phyloP scores from a whole-genome alignment of 495 filamentous ascomycete genomes.

The Halenospora varia region DNA sequence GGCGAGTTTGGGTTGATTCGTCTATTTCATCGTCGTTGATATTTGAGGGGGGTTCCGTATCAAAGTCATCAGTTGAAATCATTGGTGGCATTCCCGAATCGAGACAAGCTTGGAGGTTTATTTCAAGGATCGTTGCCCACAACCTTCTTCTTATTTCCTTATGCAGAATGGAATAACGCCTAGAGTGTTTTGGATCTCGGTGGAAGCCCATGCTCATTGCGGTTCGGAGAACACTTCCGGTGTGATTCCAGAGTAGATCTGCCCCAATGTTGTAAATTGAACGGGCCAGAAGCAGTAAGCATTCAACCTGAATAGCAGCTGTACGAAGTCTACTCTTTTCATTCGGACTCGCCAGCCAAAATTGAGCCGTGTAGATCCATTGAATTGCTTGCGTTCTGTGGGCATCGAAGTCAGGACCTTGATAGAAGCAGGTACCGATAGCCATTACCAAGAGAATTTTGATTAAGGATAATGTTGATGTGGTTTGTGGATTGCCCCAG shows the following conservation, averaged over 20 bases:
- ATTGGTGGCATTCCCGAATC: conserved; percentile 51
- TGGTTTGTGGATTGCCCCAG: conserved; percentile 38
- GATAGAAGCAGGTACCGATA: conserved; percentile 46
- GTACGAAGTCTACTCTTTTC: conserved; percentile 49
- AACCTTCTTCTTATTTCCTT: conserved; percentile 54
- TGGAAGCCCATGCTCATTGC: conserved; percentile 59
- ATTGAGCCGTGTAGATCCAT: conserved; percentile 55
- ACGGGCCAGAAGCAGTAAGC: conserved; percentile 50
- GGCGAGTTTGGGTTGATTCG: conserved; percentile 35
- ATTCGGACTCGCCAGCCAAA: conserved; percentile 48
- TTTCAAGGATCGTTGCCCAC: conserved; percentile 61
- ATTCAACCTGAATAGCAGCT: conserved; percentile 48
- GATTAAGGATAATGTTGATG: conserved; percentile 34
- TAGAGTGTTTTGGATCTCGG: conserved; percentile 51
- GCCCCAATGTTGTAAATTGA: conserved; percentile 45
- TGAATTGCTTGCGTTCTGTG: conserved; percentile 34
- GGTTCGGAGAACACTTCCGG: conserved; percentile 48
- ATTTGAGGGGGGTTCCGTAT: conserved; percentile 52
- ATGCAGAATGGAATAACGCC: conserved; percentile 40
- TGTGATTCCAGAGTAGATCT: conserved; percentile 53
- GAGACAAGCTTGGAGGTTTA: conserved; percentile 52
- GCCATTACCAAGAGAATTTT: conserved; percentile 52
- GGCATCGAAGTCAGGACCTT: conserved; percentile 24
- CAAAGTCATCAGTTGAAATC: conserved; percentile 46
- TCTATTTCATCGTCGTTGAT: conserved; percentile 52